Evolutionary conservation across 306 rosid genomes (phyloP), one percentile per base, ranked within the genome.

Genomic region (Cucumis melo): DNA sequence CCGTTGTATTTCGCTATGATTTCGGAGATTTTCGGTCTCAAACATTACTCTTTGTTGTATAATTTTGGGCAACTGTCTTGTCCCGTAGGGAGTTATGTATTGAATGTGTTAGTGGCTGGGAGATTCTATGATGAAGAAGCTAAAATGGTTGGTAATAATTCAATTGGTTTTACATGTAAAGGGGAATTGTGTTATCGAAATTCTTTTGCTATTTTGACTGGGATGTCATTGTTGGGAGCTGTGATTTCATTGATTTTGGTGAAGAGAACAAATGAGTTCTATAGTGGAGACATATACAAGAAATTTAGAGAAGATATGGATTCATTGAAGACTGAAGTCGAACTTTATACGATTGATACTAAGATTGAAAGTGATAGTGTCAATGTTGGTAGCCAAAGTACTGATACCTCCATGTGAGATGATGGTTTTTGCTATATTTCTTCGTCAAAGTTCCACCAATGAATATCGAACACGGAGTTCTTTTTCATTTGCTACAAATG

Each of bases 271-370:
- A 20, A 5, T 0, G 57, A 44, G 75, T 68, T 41, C 36, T 41
- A 53, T 6, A 82, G 79, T 39, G 72, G 79, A 17, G 79, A 78
- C 34, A 81, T 81, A 5, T 78, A 81, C 19, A 73, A 63, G 81
- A 82, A 44, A 53, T 77, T 53, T 4, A 62, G 78, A 46, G 80
- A 80, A 10, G 76, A 72, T 14, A 19, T 72, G 77, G 60, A 23
- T 13, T 14, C 41, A 0, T 50, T 27, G 41, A 24, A 24, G 44
- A 16, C 42, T 12, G 77, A 73, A 15, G 20, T 73, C 4, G 46
- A 73, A 41, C 34, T 73, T 27, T 73, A 73, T 12, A 1, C 27
- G 3, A 0, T 29, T 9, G 36, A 20, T 23, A 21, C 6, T 20
- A 72, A 72, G 57, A 48, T 32, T 44, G 50, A 44, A 8, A 44